Conservation (phyloP, 164 flowering plant genomes). For the Stephania yunnanensis region DNA sequence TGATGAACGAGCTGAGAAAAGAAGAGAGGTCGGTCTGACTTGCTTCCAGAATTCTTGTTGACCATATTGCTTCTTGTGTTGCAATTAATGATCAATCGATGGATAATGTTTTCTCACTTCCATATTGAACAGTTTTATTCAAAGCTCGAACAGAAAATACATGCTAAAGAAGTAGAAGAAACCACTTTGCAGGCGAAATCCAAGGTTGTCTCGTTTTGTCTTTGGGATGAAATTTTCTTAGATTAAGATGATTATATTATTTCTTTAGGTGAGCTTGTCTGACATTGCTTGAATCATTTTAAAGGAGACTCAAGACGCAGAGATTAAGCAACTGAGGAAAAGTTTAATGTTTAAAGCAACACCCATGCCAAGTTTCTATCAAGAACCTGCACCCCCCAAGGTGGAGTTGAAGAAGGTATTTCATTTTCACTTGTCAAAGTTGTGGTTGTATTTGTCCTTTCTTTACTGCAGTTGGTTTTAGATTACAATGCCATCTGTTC, state of each 20-base stretch:
- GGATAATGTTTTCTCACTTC: neutral
- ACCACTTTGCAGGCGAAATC: conserved; percentile 77
- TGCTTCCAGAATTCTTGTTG: neutral
- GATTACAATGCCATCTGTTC: neutral
- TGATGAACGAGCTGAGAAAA: conserved; percentile 87
- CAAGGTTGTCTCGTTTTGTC: conserved; percentile 42
- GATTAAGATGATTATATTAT: neutral
- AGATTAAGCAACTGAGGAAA: conserved; percentile 73
- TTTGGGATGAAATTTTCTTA: neutral
- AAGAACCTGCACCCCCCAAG: conserved; percentile 83
- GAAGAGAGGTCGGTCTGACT: conserved; percentile 66
- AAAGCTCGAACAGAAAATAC: conserved; percentile 84
- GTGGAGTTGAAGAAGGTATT: conserved; percentile 77
- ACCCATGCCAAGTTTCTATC: conserved; percentile 95
- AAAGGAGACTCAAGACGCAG: conserved; percentile 88
- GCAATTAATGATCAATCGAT: neutral
- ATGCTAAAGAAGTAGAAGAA: conserved; percentile 76
- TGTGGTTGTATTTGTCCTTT: too few relatives aligned
- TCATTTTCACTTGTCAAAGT: too few relatives aligned
- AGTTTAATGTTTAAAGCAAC: conserved; percentile 82
- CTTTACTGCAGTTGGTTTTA: neutral
- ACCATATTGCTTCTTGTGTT: neutral
- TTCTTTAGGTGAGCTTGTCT: neutral
- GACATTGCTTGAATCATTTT: neutral
- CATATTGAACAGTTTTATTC: conserved; percentile 58